These are phyloP conservation scores for Citrus hindsii DNA, from an alignment of 345 rosid genomes.

Conservation along the genomic window DNA sequence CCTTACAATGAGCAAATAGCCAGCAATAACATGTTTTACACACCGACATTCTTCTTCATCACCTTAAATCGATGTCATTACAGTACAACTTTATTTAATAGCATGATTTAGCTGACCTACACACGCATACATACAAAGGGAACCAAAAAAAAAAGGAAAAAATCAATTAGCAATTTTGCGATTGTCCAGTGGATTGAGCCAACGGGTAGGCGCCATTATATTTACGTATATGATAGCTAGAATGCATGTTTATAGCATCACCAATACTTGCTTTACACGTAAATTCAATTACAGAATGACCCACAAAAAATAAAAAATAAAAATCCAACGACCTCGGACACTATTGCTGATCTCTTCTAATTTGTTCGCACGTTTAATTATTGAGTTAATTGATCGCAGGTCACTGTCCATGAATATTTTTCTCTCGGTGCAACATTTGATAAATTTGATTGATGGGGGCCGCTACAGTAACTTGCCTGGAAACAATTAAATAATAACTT, in stretches of 20 bases:
- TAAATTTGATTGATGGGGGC: neutral
- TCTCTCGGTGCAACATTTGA: neutral
- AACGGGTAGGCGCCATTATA: too few relatives aligned
- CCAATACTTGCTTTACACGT: constrained; percentile 4
- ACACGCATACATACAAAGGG: neutral
- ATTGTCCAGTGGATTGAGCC: neutral
- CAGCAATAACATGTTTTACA: too few relatives aligned
- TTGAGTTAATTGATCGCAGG: constrained; percentile 3
- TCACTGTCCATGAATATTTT: neutral
- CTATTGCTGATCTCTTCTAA: constrained; percentile 7
- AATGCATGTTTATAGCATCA: neutral
- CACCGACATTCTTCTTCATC: neutral
- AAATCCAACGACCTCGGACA: neutral
- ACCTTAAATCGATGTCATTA: neutral
- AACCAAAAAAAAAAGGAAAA: too few relatives aligned
- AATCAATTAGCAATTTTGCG: neutral
- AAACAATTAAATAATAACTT: neutral
- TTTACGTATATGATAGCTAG: too few relatives aligned
- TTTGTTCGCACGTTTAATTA: constrained; percentile 11
- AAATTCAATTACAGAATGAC: neutral
- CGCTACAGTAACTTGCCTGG: neutral
- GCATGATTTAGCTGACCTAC: neutral
- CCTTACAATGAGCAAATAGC: neutral
- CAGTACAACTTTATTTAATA: neutral
- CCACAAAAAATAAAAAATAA: neutral